Evolutionary conservation across 2,329 filamentous ascomycete species (phyloP).

Genomic region (Ascomycota sp.): DNA sequence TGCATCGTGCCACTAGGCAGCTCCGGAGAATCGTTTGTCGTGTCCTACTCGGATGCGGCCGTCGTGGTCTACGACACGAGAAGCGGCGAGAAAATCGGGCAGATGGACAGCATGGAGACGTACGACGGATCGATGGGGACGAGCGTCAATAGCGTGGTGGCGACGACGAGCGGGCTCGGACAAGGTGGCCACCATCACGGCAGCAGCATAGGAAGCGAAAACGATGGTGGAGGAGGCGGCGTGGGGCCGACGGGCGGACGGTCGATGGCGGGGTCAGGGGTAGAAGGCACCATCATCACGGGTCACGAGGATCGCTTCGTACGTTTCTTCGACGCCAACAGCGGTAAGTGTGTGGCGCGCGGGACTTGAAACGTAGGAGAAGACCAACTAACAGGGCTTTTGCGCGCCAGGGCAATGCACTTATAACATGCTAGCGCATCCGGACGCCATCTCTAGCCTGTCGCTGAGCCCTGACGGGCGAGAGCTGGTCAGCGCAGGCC

Average conservation of each 20-base stretch:
- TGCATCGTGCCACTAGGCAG: conserved; percentile 79
- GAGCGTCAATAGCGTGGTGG: conserved; percentile 80
- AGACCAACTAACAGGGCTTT: not conserved
- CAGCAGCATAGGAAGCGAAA: conserved; percentile 46
- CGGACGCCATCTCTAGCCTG: conserved; percentile 76
- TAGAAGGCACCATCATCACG: conserved; percentile 87
- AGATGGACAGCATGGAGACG: conserved; percentile 85
- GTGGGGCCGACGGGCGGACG: conserved; percentile 57
- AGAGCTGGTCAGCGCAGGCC: conserved; percentile 86
- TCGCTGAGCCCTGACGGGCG: conserved; percentile 83
- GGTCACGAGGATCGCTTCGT: conserved; percentile 95
- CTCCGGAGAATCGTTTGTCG: conserved; percentile 74
- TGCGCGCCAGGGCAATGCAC: conserved; percentile 78
- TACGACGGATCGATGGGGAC: conserved; percentile 65
- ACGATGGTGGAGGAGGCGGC: conserved; percentile 39
- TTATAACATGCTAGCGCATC: conserved; percentile 95
- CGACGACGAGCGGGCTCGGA: conserved; percentile 67
- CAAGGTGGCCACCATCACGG: conserved; percentile 35
- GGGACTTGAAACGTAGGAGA: not conserved
- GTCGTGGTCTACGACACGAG: conserved; percentile 85
- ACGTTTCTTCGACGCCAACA: conserved; percentile 95
- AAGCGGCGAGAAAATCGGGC: conserved; percentile 75
- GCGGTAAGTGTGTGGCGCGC: conserved; percentile 44
- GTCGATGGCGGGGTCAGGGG: conserved; percentile 48
- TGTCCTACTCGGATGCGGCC: conserved; percentile 76